Conservation (phyloP, 306 rosid species). For the Cyamopsis tetragonoloba region DNA sequence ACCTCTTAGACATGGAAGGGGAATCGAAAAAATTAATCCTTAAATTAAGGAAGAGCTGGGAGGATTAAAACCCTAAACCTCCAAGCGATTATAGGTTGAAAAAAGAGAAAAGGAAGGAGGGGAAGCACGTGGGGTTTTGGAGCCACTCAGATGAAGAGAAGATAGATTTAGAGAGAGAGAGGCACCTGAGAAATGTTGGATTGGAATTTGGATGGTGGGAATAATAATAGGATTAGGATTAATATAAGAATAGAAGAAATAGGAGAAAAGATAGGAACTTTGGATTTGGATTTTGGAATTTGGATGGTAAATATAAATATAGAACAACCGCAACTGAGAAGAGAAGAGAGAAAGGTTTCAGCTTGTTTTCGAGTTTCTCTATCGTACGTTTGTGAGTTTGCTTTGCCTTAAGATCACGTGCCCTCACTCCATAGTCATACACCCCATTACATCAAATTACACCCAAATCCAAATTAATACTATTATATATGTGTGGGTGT, state of each 20-base stretch:
- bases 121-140: conserved; percentile 24
- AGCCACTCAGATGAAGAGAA: conserved; percentile 20
- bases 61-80: conserved; percentile 51
- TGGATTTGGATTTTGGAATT: too few relatives aligned
- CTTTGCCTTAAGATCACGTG: background rate
- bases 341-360: background rate
- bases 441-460: too few relatives aligned
- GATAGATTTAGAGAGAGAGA: too few relatives aligned
- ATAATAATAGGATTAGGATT: background rate
- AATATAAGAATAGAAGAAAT: background rate
- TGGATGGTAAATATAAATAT: background rate
- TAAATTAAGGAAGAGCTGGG: conserved; percentile 10
- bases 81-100: background rate
- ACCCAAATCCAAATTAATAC: too few relatives aligned
- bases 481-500: too few relatives aligned
- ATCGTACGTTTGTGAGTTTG: background rate
- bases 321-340: too few relatives aligned
- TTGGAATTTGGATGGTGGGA: conserved; percentile 9
- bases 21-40: background rate
- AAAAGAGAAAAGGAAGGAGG: conserved; percentile 21
- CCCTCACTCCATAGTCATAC: too few relatives aligned
- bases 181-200: background rate
- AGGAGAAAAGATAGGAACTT: background rate
- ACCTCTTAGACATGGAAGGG: conserved; percentile 48
- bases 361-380: background rate